A percentile compares a stretch with the other conserved stretches of the same genome.
Evolutionary conservation across 2,329 filamentous ascomycete species (phyloP).

Genomic region (Botryotinia calthae): DNA sequence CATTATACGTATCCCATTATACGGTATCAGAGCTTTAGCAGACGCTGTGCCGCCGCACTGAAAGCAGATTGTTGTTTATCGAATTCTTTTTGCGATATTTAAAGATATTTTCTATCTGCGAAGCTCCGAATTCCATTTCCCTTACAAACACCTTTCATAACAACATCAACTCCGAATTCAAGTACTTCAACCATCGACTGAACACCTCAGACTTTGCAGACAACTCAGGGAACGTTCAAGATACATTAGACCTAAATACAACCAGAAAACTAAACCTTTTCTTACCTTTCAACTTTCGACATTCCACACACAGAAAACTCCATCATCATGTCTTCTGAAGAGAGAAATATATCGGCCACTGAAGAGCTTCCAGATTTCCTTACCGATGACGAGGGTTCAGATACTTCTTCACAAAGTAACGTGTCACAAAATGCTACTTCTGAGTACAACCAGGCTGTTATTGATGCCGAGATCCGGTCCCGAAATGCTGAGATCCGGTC

Average conservation of each 20-base stretch:
- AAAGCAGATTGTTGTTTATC: background rate
- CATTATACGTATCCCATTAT: too few relatives aligned
- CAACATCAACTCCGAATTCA: background rate
- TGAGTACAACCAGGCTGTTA: background rate
- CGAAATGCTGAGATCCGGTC: background rate
- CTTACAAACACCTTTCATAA: background rate
- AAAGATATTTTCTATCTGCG: background rate
- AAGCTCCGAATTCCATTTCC: background rate
- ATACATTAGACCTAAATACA: background rate
- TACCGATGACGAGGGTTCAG: background rate
- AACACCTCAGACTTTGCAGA: background rate
- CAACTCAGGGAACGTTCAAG: background rate
- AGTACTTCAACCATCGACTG: background rate
- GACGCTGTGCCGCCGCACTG: background rate
- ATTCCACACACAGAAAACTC: background rate
- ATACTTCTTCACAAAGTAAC: background rate
- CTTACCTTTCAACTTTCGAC: background rate
- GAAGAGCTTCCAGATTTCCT: background rate
- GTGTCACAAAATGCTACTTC: background rate
- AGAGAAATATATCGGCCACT: background rate
- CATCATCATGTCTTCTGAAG: background rate
- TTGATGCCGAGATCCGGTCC: background rate
- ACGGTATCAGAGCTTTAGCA: background rate
- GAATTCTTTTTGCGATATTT: background rate
- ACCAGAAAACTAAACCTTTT: background rate